A percentile compares a stretch with the other conserved stretches of the same genome.
phyloP scores from a whole-genome alignment of 208 protist species.

The Giardia duodenalis region DNA sequence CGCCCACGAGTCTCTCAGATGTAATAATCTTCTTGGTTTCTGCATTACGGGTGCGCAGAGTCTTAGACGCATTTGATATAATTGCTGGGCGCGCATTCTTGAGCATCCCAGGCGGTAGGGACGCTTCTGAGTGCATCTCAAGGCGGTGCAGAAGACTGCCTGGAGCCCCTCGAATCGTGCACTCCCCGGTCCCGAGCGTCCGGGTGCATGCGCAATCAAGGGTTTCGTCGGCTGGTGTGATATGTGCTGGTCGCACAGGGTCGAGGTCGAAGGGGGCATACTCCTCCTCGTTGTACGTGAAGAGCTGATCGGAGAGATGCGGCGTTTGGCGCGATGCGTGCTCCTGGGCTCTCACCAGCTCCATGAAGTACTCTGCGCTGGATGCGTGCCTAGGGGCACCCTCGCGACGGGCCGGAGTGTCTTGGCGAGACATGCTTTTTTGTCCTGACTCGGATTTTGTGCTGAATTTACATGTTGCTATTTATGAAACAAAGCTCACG shows the following conservation, averaged over 20 bases:
- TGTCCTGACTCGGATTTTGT: no score
- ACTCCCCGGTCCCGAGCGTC: neutral
- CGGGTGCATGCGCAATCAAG: neutral
- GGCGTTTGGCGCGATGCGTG: neutral
- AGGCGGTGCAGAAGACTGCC: neutral
- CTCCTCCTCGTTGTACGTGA: neutral
- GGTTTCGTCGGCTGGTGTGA: neutral
- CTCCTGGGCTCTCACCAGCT: no score
- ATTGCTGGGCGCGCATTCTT: neutral
- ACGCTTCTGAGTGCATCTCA: conserved; percentile 3
- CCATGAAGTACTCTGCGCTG: no score
- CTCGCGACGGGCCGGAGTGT: no score
- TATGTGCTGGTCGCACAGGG: neutral
- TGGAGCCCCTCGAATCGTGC: neutral
- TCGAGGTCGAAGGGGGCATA: conserved; percentile 2
- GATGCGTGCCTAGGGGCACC: no score
- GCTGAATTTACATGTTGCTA: no score
- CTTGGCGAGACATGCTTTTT: no score
- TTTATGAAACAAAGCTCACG: no score
- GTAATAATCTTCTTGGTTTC: conserved; percentile 14
- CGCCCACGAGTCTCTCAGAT: neutral
- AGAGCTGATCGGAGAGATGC: neutral
- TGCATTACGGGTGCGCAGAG: neutral
- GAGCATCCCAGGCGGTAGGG: neutral
- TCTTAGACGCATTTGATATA: neutral